These are phyloP conservation scores for Cyclotella choctawhatcheeana DNA, from an alignment of 108 stramenopile species.

Conservation along the genomic window DNA sequence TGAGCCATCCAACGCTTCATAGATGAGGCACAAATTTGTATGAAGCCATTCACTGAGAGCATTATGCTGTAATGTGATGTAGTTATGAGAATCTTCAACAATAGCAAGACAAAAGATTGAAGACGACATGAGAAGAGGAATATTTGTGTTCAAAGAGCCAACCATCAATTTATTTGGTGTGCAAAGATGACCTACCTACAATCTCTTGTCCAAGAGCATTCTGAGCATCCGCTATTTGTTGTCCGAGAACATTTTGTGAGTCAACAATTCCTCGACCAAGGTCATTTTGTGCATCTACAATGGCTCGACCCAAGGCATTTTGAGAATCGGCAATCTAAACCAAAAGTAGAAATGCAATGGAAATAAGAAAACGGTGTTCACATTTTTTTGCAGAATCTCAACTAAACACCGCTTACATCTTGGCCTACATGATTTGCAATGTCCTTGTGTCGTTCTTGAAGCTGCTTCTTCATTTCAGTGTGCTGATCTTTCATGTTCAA, in stretches of 20 bases:
- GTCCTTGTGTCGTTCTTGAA: slow-evolving; percentile 1
- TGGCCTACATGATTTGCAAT: slow-evolving; percentile 5
- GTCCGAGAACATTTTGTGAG: not conserved
- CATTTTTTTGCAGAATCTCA: not conserved
- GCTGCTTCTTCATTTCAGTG: not conserved
- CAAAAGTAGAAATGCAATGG: not conserved
- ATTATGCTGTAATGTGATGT: slow-evolving; percentile 7
- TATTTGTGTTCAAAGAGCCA: not conserved
- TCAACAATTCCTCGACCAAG: not conserved
- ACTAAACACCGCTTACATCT: not conserved
- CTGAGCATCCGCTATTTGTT: not conserved
- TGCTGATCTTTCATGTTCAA: slow-evolving; percentile 5
- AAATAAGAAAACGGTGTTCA: no score
- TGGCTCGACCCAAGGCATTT: not conserved
- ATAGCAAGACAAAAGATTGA: no score
- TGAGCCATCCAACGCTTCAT: not conserved
- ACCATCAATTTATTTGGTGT: not conserved
- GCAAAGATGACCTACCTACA: not conserved
- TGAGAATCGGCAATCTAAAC: not conserved
- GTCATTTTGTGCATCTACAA: not conserved
- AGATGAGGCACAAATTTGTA: not conserved
- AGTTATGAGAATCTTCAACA: slow-evolving; percentile 6
- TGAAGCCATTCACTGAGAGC: slow-evolving; percentile 7
- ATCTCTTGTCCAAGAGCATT: slow-evolving; percentile 7
- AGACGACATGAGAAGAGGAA: not conserved